phyloP scores from a whole-genome alignment of 2,329 filamentous ascomycete species.

The Colletotrichum nymphaeae region DNA sequence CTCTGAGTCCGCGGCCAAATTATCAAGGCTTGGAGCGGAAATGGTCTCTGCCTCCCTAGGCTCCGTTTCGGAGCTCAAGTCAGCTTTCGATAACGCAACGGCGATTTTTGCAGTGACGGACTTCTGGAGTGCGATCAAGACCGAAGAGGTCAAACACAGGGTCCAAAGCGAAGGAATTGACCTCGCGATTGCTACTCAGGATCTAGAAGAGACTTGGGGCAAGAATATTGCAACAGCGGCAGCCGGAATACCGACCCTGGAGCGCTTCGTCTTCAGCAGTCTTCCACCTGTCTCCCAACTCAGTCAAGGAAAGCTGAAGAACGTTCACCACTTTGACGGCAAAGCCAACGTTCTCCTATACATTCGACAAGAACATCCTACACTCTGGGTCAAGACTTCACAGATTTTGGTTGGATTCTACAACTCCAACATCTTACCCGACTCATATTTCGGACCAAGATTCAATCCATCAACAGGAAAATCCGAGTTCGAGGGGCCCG shows the following conservation, averaged over 20 bases:
- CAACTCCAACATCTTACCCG: conserved; percentile 5
- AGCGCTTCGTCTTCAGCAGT: conserved; percentile 25
- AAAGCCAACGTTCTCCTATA: conserved; percentile 14
- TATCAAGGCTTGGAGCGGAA: conserved; percentile 53
- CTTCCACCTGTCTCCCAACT: neutral
- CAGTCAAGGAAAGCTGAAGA: neutral
- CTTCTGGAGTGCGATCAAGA: conserved; percentile 64
- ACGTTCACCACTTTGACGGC: conserved; percentile 20
- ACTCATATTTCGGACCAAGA: neutral
- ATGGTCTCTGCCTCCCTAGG: conserved; percentile 56
- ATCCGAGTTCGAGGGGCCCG: conserved; percentile 7
- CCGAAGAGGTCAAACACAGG: conserved; percentile 47
- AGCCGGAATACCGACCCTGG: conserved; percentile 40
- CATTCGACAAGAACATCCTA: neutral
- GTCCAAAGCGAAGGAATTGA: neutral
- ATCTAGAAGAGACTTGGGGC: conserved; percentile 61
- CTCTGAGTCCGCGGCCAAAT: conserved; percentile 51
- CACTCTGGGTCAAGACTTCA: conserved; percentile 17
- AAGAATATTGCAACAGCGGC: conserved; percentile 67
- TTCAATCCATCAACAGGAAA: neutral
- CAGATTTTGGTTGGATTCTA: conserved; percentile 17
- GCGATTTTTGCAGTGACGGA: conserved; percentile 67
- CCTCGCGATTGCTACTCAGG: conserved; percentile 50
- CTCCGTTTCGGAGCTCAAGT: conserved; percentile 50
- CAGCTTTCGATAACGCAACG: conserved; percentile 56